phyloP scores from a whole-genome alignment of 2,329 filamentous ascomycete species.

The Trichophaea hybrida region DNA sequence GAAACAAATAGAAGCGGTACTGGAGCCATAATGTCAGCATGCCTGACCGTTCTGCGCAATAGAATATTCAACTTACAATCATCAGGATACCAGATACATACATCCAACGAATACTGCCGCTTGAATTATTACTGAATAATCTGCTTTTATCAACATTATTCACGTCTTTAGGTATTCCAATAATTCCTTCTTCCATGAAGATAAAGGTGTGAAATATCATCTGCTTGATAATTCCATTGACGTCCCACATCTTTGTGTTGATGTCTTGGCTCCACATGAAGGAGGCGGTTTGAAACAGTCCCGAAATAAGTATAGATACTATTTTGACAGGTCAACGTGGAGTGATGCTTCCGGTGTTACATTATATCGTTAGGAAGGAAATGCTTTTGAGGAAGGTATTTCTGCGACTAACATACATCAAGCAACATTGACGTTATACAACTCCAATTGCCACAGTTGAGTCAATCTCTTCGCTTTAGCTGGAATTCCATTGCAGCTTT shows the following conservation, averaged over 20 bases:
- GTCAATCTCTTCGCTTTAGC: no score
- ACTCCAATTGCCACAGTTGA: no score
- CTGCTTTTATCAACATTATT: conserved; percentile 35
- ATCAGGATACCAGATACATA: conserved; percentile 22
- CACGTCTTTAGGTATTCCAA: conserved; percentile 44
- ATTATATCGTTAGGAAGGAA: no score
- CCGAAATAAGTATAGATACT: no score
- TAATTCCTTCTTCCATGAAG: conserved; percentile 51
- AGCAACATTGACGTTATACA: no score
- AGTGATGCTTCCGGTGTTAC: no score
- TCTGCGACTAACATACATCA: no score
- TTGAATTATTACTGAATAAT: conserved; percentile 10
- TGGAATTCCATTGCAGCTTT: no score
- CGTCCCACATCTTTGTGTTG: conserved; percentile 46
- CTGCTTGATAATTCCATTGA: conserved; percentile 48
- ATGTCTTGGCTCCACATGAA: conserved; percentile 45
- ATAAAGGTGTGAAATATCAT: conserved; percentile 51
- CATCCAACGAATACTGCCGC: conserved; percentile 20
- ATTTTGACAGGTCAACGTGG: no score
- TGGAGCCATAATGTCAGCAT: conserved; percentile 31
- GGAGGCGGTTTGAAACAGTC: no score
- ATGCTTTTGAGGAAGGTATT: no score
- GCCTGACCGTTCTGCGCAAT: conserved; percentile 21
- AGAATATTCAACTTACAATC: conserved; percentile 21
- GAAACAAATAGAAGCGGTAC: conserved; percentile 47